These are phyloP conservation scores for Lonicera japonica DNA, from an alignment of 129 eudicot species.

Conservation along the genomic window DNA sequence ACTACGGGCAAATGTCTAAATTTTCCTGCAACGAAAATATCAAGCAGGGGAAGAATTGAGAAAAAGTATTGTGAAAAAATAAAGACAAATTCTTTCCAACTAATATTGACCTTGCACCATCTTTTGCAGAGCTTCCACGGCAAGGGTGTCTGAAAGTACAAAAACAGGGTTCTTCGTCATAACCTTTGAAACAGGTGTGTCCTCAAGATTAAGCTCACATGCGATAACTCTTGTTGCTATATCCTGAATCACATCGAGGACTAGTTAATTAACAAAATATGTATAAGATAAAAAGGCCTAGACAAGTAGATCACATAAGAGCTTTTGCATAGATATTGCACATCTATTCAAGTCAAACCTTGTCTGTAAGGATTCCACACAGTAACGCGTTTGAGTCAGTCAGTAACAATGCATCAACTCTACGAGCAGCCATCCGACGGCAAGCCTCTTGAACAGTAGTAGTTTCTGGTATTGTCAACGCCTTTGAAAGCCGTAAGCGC, in stretches of 20 bases:
- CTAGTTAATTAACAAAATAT: not conserved
- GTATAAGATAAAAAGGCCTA: not conserved
- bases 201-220: conserved; percentile 72
- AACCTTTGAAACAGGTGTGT: conserved; percentile 89
- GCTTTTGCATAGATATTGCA: not conserved
- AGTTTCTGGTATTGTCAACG: conserved; percentile 83
- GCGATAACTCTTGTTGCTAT: conserved; percentile 90
- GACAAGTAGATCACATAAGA: too few species aligned
- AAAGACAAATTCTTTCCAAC: not conserved
- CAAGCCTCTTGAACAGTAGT: conserved; percentile 88
- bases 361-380: conserved; percentile 93
- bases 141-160: conserved; percentile 93
- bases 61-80: not conserved
- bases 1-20: conserved; percentile 97
- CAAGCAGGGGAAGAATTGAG: not conserved
- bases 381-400: conserved; percentile 91
- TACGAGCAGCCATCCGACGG: conserved; percentile 88
- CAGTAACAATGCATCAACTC: conserved; percentile 83
- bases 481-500: conserved; percentile 79
- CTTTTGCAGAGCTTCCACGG: conserved; percentile 96
- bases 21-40: conserved; percentile 51
- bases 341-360: conserved; percentile 40
- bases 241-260: conserved; percentile 42
- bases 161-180: conserved; percentile 94
- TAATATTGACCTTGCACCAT: conserved; percentile 85